Conservation (phyloP, 2,329 filamentous ascomycete genomes). For the Macroventuria anomochaeta region DNA sequence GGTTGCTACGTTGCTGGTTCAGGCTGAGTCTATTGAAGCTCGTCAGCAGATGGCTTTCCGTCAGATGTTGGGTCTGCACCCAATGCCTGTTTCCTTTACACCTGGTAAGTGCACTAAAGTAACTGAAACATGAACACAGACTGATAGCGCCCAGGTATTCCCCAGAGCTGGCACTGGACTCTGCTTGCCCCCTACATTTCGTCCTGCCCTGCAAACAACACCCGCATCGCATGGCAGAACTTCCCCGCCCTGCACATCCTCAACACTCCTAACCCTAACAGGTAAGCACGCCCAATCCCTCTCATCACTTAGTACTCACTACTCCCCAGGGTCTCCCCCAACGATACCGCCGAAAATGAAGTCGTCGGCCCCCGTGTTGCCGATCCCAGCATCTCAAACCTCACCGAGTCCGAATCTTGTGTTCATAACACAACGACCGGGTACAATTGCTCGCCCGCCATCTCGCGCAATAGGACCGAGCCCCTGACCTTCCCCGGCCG, state of each 20-base stretch:
- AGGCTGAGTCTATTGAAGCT: slow-evolving; percentile 79
- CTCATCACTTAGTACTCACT: too few relatives aligned
- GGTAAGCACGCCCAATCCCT: too few relatives aligned
- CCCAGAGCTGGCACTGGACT: slow-evolving; percentile 85
- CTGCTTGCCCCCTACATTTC: slow-evolving; percentile 81
- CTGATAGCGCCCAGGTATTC: slow-evolving; percentile 51
- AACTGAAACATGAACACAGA: not conserved
- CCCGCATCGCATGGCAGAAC: slow-evolving; percentile 82
- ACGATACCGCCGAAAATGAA: slow-evolving; percentile 67
- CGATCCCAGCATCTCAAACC: slow-evolving; percentile 59
- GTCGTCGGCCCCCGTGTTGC: slow-evolving; percentile 66
- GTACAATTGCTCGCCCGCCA: slow-evolving; percentile 66
- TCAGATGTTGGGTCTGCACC: slow-evolving; percentile 78
- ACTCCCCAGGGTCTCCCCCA: slow-evolving; percentile 59
- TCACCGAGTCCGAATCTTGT: slow-evolving; percentile 60
- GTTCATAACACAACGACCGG: slow-evolving; percentile 62
- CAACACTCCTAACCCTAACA: slow-evolving; percentile 78
- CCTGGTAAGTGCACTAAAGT: slow-evolving; percentile 66
- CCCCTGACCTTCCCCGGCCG: slow-evolving; percentile 78
- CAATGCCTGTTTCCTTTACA: slow-evolving; percentile 86
- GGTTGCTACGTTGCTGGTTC: slow-evolving; percentile 73
- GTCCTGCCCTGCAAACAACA: slow-evolving; percentile 74
- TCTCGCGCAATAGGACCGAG: slow-evolving; percentile 71
- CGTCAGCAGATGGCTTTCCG: slow-evolving; percentile 85
- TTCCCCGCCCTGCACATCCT: slow-evolving; percentile 75